Conservation (phyloP, 2,329 filamentous ascomycete genomes). For the Trichophyton benhamiae region DNA sequence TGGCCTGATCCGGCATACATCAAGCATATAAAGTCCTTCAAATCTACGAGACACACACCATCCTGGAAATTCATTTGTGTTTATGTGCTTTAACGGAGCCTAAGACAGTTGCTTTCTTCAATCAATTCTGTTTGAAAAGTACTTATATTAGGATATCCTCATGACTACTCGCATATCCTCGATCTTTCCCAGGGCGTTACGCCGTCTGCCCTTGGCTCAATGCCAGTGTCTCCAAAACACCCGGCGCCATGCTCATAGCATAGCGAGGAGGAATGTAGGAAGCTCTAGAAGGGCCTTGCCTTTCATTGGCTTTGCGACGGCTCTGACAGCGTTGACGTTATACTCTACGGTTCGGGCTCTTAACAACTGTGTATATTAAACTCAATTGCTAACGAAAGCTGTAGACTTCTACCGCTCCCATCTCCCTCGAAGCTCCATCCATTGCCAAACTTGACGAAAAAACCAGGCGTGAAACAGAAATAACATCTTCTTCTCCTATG, state of each 20-base stretch:
- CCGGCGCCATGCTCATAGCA: not conserved
- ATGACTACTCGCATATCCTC: slow-evolving; percentile 1
- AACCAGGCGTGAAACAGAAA: slow-evolving; percentile 62
- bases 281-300: not conserved
- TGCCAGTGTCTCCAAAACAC: not conserved
- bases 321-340: slow-evolving; percentile 2
- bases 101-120: not conserved
- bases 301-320: slow-evolving; percentile 1
- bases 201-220: not conserved
- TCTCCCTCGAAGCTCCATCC: slow-evolving; percentile 33
- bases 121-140: not conserved
- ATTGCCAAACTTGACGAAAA: slow-evolving; percentile 78
- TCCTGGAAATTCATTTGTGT: not conserved
- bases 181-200: not conserved
- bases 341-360: not conserved
- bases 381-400: not conserved
- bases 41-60: not conserved
- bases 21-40: not conserved
- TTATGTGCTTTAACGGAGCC: not conserved
- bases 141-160: not conserved
- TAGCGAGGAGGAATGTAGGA: not conserved
- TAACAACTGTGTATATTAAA: not conserved
- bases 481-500: slow-evolving; percentile 77
- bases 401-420: slow-evolving; percentile 2
- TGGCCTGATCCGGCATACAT: not conserved